These are phyloP conservation scores for Rubroboletus pulcherrimus DNA, from an alignment of 768 basidiomycete genomes.

Conservation along the genomic window DNA sequence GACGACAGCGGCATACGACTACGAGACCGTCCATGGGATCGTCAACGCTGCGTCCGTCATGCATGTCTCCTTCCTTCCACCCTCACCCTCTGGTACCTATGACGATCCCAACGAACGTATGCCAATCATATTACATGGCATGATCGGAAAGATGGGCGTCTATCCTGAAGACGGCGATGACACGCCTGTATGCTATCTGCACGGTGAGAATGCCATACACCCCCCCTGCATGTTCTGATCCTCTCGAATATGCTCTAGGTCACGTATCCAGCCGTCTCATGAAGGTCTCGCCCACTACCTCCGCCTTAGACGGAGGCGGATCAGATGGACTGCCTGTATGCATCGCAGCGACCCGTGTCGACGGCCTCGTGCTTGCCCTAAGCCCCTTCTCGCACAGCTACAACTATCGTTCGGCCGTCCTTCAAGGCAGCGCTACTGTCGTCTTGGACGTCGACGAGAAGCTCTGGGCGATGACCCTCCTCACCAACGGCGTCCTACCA, in stretches of 20 bases:
- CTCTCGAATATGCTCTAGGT: conserved; percentile 3
- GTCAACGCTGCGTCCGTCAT: conserved; percentile 22
- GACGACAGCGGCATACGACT: conserved; percentile 19
- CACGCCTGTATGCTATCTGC: conserved; percentile 18
- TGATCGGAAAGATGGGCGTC: conserved; percentile 24
- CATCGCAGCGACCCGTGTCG: conserved; percentile 24
- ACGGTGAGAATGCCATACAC: conserved; percentile 7
- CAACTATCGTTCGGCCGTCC: conserved; percentile 25
- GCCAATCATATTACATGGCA: conserved; percentile 24
- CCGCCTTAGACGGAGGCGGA: not conserved
- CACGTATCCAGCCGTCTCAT: conserved; percentile 25
- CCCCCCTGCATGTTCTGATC: not conserved
- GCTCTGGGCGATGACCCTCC: conserved; percentile 22
- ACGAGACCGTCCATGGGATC: conserved; percentile 20
- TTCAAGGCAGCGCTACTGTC: conserved; percentile 17
- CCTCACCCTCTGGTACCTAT: conserved; percentile 9
- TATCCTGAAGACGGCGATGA: conserved; percentile 11
- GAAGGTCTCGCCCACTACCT: conserved; percentile 14
- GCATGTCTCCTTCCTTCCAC: conserved; percentile 24
- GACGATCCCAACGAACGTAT: conserved; percentile 10
- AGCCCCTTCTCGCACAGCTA: conserved; percentile 26
- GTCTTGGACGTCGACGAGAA: conserved; percentile 20
- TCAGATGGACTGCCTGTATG: conserved; percentile 15
- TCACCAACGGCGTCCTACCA: conserved; percentile 23
- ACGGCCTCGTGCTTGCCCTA: conserved; percentile 22